phyloP scores from a whole-genome alignment of 306 rosid species.

The Cyclanthera cordifolia region DNA sequence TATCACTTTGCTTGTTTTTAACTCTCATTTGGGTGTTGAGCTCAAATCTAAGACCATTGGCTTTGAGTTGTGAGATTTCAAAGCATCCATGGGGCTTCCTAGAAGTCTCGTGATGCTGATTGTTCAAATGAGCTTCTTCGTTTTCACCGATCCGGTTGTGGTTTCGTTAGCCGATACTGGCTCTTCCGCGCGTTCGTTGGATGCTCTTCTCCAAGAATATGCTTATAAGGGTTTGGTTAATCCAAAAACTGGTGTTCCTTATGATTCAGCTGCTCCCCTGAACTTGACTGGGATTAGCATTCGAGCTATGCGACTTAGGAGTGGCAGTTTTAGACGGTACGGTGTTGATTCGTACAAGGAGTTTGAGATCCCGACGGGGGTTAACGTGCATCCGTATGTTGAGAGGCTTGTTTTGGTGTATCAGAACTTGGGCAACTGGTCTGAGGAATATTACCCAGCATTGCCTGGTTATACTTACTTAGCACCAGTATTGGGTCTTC shows the following conservation, averaged over 20 bases:
- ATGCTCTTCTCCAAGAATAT: slow-evolving; percentile 40
- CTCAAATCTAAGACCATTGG: slow-evolving; percentile 9
- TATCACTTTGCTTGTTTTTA: slow-evolving; percentile 1
- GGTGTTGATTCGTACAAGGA: slow-evolving; percentile 51
- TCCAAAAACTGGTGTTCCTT: slow-evolving; percentile 51
- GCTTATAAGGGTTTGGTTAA: slow-evolving; percentile 39
- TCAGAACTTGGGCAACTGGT: slow-evolving; percentile 66
- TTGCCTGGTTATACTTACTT: slow-evolving; percentile 54
- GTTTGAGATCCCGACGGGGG: slow-evolving; percentile 43
- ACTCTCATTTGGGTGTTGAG: slow-evolving; percentile 4
- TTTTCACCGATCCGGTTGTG: slow-evolving; percentile 3
- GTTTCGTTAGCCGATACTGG: neutral
- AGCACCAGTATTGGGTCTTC: slow-evolving; percentile 76
- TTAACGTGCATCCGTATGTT: slow-evolving; percentile 48
- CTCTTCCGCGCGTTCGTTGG: slow-evolving; percentile 24
- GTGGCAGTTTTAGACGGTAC: slow-evolving; percentile 72
- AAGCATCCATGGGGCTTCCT: slow-evolving; percentile 21
- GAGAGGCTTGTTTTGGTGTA: slow-evolving; percentile 80
- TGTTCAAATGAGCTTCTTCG: slow-evolving; percentile 2
- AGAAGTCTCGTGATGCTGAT: slow-evolving; percentile 16
- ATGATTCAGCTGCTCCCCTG: slow-evolving; percentile 30
- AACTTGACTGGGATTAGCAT: slow-evolving; percentile 42
- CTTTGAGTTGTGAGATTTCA: neutral
- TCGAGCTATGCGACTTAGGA: slow-evolving; percentile 54
- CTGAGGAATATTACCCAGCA: slow-evolving; percentile 36